Percentiles rank a stretch among this genome's conserved stretches.
phyloP scores from a whole-genome alignment of 2,329 filamentous ascomycete species.

The Mycosphaerella sp. region DNA sequence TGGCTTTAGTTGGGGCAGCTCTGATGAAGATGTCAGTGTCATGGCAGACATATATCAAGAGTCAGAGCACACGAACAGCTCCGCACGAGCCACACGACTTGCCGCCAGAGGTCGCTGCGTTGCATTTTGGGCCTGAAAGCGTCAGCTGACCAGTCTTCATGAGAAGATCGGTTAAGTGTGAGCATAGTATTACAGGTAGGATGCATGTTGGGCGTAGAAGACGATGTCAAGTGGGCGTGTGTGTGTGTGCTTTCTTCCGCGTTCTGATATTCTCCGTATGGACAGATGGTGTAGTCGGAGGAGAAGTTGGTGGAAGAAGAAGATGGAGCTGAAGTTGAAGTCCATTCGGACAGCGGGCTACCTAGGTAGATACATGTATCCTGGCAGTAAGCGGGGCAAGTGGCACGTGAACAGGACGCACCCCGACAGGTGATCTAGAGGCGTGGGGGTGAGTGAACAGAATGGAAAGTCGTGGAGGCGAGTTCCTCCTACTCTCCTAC shows the following conservation, averaged over 20 bases:
- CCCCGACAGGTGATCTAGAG: too few relatives aligned
- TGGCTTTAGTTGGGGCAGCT: constrained; percentile 25
- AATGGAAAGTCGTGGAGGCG: too few relatives aligned
- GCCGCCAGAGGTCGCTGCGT: constrained; percentile 24
- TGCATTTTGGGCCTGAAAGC: constrained; percentile 31
- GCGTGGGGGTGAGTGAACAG: too few relatives aligned
- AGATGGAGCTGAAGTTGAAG: not conserved
- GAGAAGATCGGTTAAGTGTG: not conserved
- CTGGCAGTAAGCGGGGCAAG: too few relatives aligned
- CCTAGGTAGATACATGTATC: too few relatives aligned
- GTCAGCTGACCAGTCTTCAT: constrained; percentile 1
- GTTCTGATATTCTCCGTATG: too few relatives aligned
- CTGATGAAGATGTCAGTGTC: constrained; percentile 10
- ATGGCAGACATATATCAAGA: not conserved
- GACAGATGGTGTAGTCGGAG: too few relatives aligned
- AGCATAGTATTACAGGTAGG: constrained; percentile 15
- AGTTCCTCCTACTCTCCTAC: too few relatives aligned
- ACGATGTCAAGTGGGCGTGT: not conserved
- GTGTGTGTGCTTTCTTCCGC: too few relatives aligned
- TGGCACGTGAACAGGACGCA: too few relatives aligned
- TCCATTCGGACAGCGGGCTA: too few relatives aligned
- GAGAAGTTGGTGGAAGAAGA: too few relatives aligned
- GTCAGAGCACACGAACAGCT: constrained; percentile 21
- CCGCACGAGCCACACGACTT: constrained; percentile 33
- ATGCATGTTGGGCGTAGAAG: constrained; percentile 16